Evolutionary conservation across 805 yeast species (phyloP).

Genomic region (Ogataea minuta): DNA sequence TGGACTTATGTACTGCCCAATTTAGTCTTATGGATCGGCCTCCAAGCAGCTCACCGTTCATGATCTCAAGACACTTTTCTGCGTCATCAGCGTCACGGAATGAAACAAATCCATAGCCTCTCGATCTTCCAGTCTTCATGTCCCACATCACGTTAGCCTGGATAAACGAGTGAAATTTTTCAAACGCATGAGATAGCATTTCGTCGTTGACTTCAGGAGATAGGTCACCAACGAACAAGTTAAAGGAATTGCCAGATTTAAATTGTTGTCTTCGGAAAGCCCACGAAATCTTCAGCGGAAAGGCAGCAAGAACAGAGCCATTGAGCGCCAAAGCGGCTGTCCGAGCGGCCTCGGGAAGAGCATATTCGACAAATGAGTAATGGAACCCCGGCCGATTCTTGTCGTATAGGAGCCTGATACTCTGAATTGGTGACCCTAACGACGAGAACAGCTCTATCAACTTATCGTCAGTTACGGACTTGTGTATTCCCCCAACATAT

Average conservation of each 20-base stretch:
- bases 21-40: slow-evolving; percentile 80
- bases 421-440: slow-evolving; percentile 54
- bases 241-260: slow-evolving; percentile 53
- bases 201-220: slow-evolving; percentile 83
- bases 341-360: slow-evolving; percentile 54
- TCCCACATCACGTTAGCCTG: slow-evolving; percentile 98
- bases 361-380: slow-evolving; percentile 83
- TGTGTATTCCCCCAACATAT: slow-evolving; percentile 74
- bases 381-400: slow-evolving; percentile 71
- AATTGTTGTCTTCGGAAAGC: slow-evolving; percentile 81
- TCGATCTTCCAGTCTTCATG: slow-evolving; percentile 87
- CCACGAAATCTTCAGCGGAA: slow-evolving; percentile 68
- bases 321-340: slow-evolving; percentile 60
- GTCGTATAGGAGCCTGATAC: slow-evolving; percentile 71
- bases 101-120: slow-evolving; percentile 90
- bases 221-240: slow-evolving; percentile 84
- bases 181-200: slow-evolving; percentile 54
- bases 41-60: slow-evolving; percentile 70
- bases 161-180: slow-evolving; percentile 54
- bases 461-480: slow-evolving; percentile 60
- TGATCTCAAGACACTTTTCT: slow-evolving; percentile 63
- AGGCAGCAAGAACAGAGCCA: slow-evolving; percentile 51
- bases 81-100: slow-evolving; percentile 69
- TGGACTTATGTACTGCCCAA: slow-evolving; percentile 80
- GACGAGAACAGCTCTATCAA: slow-evolving; percentile 58